Conservation (phyloP, 148 eudicot species). For the Fagopyrum tataricum region DNA sequence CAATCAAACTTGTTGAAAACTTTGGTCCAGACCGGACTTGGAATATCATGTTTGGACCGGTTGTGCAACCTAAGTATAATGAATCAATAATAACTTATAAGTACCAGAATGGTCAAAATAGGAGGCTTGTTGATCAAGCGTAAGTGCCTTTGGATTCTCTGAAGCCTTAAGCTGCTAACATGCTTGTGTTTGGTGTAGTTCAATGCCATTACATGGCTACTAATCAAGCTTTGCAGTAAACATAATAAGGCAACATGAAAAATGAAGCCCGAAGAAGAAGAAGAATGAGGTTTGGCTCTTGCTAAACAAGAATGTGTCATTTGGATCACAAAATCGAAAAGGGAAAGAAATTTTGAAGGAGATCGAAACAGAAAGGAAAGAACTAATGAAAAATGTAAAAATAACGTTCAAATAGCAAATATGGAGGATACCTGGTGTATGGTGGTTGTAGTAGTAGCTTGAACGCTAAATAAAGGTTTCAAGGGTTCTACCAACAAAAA, state of each 20-base stretch:
- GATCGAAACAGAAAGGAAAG: not conserved
- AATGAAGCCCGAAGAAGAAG: not conserved
- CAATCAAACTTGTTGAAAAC: no score
- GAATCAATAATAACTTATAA: not conserved
- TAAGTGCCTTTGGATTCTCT: conserved; percentile 73
- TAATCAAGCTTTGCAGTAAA: not conserved
- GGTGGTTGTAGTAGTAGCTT: not conserved
- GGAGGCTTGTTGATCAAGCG: conserved; percentile 68
- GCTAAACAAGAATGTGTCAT: not conserved
- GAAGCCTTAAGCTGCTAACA: conserved; percentile 73
- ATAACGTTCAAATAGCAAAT: not conserved
- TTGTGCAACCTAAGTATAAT: no score
- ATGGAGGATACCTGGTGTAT: not conserved
- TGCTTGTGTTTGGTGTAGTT: conserved; percentile 56
- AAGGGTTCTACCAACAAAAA: no score
- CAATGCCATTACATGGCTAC: conserved; percentile 19
- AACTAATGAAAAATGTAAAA: not conserved
- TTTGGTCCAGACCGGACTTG: no score
- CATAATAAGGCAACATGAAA: not conserved
- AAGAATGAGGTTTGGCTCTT: not conserved
- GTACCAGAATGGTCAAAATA: conserved; percentile 65
- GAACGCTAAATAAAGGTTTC: not conserved
- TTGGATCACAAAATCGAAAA: not conserved
- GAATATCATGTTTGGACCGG: no score
- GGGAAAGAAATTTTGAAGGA: not conserved